Evolutionary conservation across 179 eudicot species (phyloP), one percentile per base, ranked within the genome.

Genomic region (Drosera spatulata): DNA sequence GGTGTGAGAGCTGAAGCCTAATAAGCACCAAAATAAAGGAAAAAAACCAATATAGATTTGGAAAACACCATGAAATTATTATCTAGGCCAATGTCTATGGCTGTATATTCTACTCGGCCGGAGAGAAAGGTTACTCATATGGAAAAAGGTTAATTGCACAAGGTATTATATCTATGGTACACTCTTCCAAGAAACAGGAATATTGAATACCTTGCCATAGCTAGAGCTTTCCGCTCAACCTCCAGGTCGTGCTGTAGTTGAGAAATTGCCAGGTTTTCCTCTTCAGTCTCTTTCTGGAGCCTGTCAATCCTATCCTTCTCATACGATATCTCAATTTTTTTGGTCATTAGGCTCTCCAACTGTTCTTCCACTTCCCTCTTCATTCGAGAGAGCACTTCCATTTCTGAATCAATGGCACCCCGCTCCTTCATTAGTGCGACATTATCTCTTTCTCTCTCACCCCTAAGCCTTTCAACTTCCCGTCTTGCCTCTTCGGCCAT

Each of bases 161-260:
- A 22, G 33, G 33, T 22, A 22, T 22, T 22, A 22, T 22, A 22
- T 22, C 33, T 22, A 22, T 22, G 33, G 33, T 22, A 22, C 33
- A 22, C 33, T 22, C 33, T 22, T 22, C 33, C 33, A 22, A 22
- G 33, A 22, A 22, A 22, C 33, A 22, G 33, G 33, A 22, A 22
- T 22, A 22, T 22, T 50, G 64, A 71, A 81, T 72, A 88, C 99
- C 99, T 81, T 70, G 99, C 99, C 96, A 93, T 84, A 61, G 99
- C 72, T 62, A 93, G 79, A 33, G 99, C 99, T 78, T 89, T 93
- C 54, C 91, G 72, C 76, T 93, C 99, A 69, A 93, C 91, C 77
- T 88, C 99, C 61, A 93, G 80, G 71, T 89, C 96, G 72, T 81
- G 79, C 56, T 93, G 99, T 65, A 93, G 67, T 46, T 90, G 79